Conservation (phyloP, 2,329 filamentous ascomycete genomes). For the Colletotrichum sp. region DNA sequence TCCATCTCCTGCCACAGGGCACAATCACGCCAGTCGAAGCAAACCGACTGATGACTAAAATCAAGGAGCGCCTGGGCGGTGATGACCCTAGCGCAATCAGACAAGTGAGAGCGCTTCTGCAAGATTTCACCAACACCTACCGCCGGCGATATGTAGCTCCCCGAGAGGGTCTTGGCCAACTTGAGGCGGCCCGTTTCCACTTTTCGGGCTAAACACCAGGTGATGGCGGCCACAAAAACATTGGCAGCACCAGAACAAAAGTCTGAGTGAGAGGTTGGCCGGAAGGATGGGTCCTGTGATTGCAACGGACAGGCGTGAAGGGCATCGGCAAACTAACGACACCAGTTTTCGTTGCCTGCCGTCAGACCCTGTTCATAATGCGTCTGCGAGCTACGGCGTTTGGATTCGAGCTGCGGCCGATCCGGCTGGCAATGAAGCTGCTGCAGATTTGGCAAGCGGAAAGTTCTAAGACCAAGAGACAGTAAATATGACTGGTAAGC, state of each 20-base stretch:
- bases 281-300: not conserved
- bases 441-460: not conserved
- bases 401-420: not conserved
- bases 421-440: not conserved
- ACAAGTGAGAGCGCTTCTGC: slow-evolving; percentile 83
- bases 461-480: not conserved
- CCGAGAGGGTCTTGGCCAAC: slow-evolving; percentile 83
- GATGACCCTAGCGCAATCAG: slow-evolving; percentile 67
- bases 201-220: slow-evolving; percentile 50
- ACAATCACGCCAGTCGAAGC: slow-evolving; percentile 82
- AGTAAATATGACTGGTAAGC: not conserved
- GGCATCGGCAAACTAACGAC: not conserved
- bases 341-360: not conserved
- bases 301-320: not conserved
- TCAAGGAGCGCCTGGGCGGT: slow-evolving; percentile 76
- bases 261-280: not conserved
- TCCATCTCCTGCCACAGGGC: slow-evolving; percentile 82
- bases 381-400: not conserved
- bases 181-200: slow-evolving; percentile 87
- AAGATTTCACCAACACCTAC: slow-evolving; percentile 97
- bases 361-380: not conserved
- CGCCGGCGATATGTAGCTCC: slow-evolving; percentile 94
- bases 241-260: not conserved
- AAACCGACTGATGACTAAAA: slow-evolving; percentile 79
- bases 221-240: not conserved